Evolutionary conservation across 78 protist genomes (phyloP).

Genomic region (Dictyostelium firmibasis): DNA sequence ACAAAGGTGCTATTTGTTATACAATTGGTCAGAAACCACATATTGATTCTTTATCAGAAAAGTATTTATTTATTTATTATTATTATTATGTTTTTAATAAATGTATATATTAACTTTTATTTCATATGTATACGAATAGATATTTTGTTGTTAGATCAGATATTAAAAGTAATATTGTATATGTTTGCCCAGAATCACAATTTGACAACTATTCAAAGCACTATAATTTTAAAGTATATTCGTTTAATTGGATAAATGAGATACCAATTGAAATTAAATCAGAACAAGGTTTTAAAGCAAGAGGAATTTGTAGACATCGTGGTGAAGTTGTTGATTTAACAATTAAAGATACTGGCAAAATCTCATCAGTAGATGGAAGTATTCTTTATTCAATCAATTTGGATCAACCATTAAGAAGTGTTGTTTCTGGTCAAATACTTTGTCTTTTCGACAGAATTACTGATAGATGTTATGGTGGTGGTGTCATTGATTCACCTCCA

Average conservation of each 20-base stretch:
- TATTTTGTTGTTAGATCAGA: constrained; percentile 12
- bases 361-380: background rate
- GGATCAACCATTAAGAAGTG: background rate
- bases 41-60: constrained; percentile 2
- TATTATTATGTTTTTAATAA: background rate
- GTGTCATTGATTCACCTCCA: background rate
- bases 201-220: background rate
- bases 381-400: background rate
- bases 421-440: constrained; percentile 45
- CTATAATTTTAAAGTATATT: background rate
- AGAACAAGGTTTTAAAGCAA: background rate
- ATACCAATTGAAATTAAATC: background rate
- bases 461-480: constrained; percentile 70
- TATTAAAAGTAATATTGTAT: constrained; percentile 7
- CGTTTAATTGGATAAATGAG: constrained; percentile 57
- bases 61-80: background rate
- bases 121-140: no score
- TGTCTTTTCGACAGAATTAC: constrained; percentile 25
- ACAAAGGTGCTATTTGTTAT: constrained; percentile 57
- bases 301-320: constrained; percentile 41
- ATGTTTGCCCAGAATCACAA: constrained; percentile 65
- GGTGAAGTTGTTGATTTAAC: background rate
- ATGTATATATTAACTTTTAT: no score
- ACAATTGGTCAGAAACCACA: constrained; percentile 73
- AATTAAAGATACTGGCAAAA: background rate